These are phyloP conservation scores for Bothriochloa decipiens DNA, from an alignment of 176 grass and related monocot species.

Conservation along the genomic window DNA sequence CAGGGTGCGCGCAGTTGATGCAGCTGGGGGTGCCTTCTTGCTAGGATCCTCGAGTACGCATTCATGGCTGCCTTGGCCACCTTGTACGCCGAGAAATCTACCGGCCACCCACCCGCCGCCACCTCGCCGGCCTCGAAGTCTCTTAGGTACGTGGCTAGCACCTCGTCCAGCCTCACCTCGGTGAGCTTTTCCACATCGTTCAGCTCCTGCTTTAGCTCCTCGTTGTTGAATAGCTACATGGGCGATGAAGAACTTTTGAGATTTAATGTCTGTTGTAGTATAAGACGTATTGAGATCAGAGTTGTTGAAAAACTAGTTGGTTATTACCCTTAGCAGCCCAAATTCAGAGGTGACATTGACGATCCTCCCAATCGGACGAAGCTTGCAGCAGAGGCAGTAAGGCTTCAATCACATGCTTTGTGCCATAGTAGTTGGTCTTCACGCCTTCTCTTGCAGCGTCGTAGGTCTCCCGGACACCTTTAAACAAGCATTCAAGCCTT, in stretches of 20 bases:
- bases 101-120: slow-evolving; percentile 45
- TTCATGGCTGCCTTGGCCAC: slow-evolving; percentile 46
- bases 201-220: slow-evolving; percentile 50
- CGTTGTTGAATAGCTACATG: slow-evolving; percentile 33
- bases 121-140: slow-evolving; percentile 46
- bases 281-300: not conserved
- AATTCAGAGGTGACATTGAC: slow-evolving; percentile 43
- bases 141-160: slow-evolving; percentile 36
- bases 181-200: slow-evolving; percentile 36
- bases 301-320: not conserved
- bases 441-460: slow-evolving; percentile 36
- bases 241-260: not conserved
- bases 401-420: slow-evolving; percentile 41
- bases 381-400: slow-evolving; percentile 54
- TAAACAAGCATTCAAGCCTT: slow-evolving; percentile 7
- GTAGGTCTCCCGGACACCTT: not conserved
- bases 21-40: slow-evolving; percentile 40
- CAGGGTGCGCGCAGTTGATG: slow-evolving; percentile 55
- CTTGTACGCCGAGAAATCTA: slow-evolving; percentile 30
- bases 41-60: slow-evolving; percentile 59
- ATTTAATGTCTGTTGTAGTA: not conserved
- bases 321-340: slow-evolving; percentile 35
- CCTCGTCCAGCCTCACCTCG: slow-evolving; percentile 51
- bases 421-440: slow-evolving; percentile 56
- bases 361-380: slow-evolving; percentile 49